Evolutionary conservation across 225 moss, liverwort and hornwort species (phyloP).

Genomic region (Ulota crispa): DNA sequence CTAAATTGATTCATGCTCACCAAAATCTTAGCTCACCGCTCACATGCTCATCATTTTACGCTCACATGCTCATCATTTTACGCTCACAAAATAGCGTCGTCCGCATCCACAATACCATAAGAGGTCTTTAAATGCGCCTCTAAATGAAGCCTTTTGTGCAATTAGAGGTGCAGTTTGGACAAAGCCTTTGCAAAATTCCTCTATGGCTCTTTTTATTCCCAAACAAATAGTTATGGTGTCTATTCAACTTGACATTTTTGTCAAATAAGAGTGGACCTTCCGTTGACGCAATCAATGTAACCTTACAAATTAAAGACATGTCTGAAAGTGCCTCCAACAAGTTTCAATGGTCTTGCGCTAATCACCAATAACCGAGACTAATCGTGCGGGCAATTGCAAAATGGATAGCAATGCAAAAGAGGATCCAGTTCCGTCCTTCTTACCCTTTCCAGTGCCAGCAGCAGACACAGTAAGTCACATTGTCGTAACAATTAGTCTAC

Average conservation of each 20-base stretch:
- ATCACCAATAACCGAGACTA: not conserved
- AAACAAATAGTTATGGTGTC: not conserved
- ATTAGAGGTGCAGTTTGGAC: not conserved
- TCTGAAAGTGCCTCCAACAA: not conserved
- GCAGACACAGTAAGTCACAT: constrained; percentile 14
- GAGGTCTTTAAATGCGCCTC: not conserved
- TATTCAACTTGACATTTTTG: not conserved
- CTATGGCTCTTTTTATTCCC: not conserved
- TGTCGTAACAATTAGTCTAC: not conserved
- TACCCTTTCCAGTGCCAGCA: not conserved
- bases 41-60: no score
- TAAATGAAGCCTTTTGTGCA: not conserved
- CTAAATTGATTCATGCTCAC: no score
- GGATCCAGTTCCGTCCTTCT: not conserved
- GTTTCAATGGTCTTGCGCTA: not conserved
- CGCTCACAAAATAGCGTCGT: accelerated
- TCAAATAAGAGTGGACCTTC: not conserved
- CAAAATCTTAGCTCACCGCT: no score
- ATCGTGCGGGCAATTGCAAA: no score
- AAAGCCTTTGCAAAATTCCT: not conserved
- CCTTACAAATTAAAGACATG: not conserved
- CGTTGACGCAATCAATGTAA: not conserved
- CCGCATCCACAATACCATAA: not conserved
- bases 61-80: no score
- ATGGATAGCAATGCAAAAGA: constrained; percentile 14